Percentiles rank a stretch among this genome's conserved stretches.
Evolutionary conservation across 257 asterid species (phyloP).

Genomic region (Jaltomata sinuosa): DNA sequence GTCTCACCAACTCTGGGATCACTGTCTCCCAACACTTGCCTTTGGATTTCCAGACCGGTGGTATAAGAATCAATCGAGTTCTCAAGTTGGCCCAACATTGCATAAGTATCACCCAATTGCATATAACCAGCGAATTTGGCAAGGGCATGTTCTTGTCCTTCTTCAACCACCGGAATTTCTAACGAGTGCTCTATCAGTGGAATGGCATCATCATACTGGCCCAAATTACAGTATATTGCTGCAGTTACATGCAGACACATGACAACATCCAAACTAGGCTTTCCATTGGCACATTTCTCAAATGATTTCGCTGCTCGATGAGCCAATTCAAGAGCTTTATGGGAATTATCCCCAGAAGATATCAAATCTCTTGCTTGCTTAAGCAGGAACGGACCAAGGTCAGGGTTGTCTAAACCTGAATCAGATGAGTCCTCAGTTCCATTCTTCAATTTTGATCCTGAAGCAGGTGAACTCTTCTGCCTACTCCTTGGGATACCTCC

Average conservation of each 20-base stretch:
- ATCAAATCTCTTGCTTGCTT: slow-evolving; percentile 85
- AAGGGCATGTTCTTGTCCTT: slow-evolving; percentile 84
- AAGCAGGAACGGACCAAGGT: slow-evolving; percentile 80
- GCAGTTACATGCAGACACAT: slow-evolving; percentile 91
- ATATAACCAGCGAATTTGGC: slow-evolving; percentile 92
- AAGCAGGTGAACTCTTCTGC: slow-evolving; percentile 11
- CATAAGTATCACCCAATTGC: slow-evolving; percentile 90
- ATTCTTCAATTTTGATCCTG: slow-evolving; percentile 35
- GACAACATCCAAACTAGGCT: slow-evolving; percentile 62
- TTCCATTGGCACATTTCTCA: slow-evolving; percentile 65
- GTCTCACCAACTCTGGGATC: slow-evolving; percentile 90
- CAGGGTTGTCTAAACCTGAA: slow-evolving; percentile 50
- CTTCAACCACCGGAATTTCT: slow-evolving; percentile 62
- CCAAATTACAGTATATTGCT: slow-evolving; percentile 70
- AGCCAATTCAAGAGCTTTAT: slow-evolving; percentile 73
- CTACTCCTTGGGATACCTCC: slow-evolving; percentile 18
- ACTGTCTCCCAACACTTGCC: slow-evolving; percentile 51
- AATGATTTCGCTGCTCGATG: slow-evolving; percentile 72
- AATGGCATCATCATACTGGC: slow-evolving; percentile 70
- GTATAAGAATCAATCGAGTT: slow-evolving; percentile 56
- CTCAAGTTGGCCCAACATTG: slow-evolving; percentile 85
- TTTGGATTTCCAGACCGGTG: slow-evolving; percentile 73
- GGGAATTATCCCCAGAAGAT: slow-evolving; percentile 76
- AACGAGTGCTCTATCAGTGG: slow-evolving; percentile 64
- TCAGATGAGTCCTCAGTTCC: slow-evolving; percentile 44